Evolutionary conservation across 306 rosid species (phyloP).

Genomic region (Inga leiocalycina): DNA sequence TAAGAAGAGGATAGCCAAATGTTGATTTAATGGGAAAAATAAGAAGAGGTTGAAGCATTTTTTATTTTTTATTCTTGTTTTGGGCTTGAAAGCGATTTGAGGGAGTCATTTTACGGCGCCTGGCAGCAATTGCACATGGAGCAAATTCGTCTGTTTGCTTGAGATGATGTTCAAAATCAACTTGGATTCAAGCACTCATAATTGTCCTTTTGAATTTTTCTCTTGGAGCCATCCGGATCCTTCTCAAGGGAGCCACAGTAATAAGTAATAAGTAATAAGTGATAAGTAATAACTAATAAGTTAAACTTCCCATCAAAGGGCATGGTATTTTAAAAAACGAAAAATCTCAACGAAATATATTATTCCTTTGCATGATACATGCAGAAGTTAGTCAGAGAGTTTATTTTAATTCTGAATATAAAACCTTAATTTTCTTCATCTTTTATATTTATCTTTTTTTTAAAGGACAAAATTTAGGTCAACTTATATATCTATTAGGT

Average conservation of each 20-base stretch:
- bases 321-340: too few species aligned
- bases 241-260: neutral
- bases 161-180: neutral
- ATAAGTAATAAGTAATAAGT: neutral
- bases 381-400: neutral
- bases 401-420: too few species aligned
- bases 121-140: neutral
- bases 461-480: too few species aligned
- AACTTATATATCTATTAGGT: too few species aligned
- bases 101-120: neutral
- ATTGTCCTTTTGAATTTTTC: conserved; percentile 20
- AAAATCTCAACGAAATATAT: neutral
- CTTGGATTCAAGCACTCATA: neutral
- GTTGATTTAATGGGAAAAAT: neutral
- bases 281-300: neutral
- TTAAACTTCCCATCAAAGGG: neutral
- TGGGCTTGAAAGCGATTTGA: neutral
- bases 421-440: neutral
- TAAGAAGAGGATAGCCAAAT: neutral
- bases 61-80: neutral
- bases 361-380: neutral
- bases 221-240: neutral
- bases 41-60: neutral
- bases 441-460: too few species aligned
- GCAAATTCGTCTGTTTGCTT: neutral